phyloP scores from a whole-genome alignment of 106 monocot species.

The Agapanthus africanus region DNA sequence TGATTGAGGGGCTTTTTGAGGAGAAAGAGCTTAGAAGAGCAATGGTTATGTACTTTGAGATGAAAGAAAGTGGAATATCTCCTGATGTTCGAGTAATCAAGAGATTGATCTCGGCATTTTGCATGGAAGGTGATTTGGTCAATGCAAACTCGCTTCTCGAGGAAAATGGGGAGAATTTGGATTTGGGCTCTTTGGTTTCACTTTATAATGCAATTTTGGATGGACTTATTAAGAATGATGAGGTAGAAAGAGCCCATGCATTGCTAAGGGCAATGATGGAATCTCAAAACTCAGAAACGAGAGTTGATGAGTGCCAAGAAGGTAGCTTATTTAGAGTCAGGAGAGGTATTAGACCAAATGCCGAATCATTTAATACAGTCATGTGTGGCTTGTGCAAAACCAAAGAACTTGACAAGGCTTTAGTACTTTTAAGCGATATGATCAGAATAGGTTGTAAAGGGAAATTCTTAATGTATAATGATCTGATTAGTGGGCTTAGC shows the following conservation, averaged over 20 bases:
- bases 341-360: conserved; percentile 37
- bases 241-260: conserved; percentile 32
- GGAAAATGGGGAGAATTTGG: conserved; percentile 29
- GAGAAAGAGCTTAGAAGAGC: conserved; percentile 36
- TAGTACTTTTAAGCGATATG: conserved; percentile 60
- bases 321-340: conserved; percentile 19
- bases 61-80: conserved; percentile 40
- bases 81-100: conserved; percentile 42
- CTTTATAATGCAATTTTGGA: conserved; percentile 64
- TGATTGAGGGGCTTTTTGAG: conserved; percentile 60
- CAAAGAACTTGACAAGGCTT: conserved; percentile 52
- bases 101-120: conserved; percentile 44
- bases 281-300: not conserved
- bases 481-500: conserved; percentile 57
- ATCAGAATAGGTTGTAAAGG: conserved; percentile 41
- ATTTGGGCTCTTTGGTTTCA: conserved; percentile 6
- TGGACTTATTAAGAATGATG: conserved; percentile 37
- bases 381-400: conserved; percentile 53
- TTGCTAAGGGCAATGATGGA: conserved; percentile 51
- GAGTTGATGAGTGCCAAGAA: not conserved
- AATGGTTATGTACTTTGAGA: conserved; percentile 42
- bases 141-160: conserved; percentile 31
- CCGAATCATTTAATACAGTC: conserved; percentile 58
- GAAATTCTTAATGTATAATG: conserved; percentile 56
- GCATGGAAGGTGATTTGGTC: conserved; percentile 32